Conservation (phyloP, 768 basidiomycete genomes). For the Macrolepiota dolichaula region DNA sequence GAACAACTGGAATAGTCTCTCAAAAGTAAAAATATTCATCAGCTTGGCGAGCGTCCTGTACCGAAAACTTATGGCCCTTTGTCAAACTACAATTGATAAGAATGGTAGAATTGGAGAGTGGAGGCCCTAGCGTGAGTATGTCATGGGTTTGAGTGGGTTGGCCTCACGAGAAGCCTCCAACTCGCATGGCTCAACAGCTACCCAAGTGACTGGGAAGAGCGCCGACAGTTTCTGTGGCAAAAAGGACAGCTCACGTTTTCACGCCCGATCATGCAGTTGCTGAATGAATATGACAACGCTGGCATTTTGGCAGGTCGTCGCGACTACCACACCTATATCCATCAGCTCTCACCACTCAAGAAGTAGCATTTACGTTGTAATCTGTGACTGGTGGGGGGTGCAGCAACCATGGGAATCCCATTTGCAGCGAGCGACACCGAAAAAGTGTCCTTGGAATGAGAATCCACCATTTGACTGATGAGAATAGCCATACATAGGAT, state of each 20-base stretch:
- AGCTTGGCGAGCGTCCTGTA: neutral
- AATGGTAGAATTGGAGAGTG: neutral
- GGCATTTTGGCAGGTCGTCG: neutral
- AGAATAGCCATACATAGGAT: neutral
- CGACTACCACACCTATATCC: neutral
- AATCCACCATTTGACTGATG: slow-evolving; percentile 8
- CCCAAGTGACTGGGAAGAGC: neutral
- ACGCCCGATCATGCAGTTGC: neutral
- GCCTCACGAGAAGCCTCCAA: neutral
- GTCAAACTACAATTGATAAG: neutral
- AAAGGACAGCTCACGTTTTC: neutral
- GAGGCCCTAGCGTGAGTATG: neutral
- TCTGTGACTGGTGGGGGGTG: neutral
- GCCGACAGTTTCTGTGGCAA: neutral
- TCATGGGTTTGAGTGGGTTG: neutral
- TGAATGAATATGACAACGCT: slow-evolving; percentile 9
- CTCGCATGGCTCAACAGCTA: neutral
- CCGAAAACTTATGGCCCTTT: neutral
- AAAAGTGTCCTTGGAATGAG: neutral
- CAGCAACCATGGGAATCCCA: neutral
- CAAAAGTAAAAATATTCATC: neutral
- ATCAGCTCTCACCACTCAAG: neutral
- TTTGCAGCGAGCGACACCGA: neutral
- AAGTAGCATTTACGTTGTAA: neutral
- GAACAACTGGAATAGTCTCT: neutral